These are phyloP conservation scores for Perkinsus chesapeaki DNA, from an alignment of 169 alveolate species.

Conservation along the genomic window DNA sequence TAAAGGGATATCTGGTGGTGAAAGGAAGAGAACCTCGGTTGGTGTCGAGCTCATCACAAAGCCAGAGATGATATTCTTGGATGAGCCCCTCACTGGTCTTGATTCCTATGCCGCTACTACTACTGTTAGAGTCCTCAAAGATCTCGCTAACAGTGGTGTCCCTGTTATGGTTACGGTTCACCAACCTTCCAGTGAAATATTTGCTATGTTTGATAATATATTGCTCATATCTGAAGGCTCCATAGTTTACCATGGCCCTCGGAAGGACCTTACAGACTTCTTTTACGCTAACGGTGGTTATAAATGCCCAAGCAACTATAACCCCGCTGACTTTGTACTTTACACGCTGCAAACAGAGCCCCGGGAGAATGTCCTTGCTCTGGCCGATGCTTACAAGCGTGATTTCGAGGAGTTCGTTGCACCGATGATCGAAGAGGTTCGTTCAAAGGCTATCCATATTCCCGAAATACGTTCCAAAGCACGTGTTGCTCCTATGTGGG, in stretches of 20 bases:
- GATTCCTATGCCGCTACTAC: slow-evolving; percentile 68
- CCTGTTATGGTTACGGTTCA: slow-evolving; percentile 59
- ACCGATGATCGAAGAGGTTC: neutral
- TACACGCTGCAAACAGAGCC: neutral
- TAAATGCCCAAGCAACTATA: slow-evolving; percentile 38
- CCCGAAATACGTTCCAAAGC: neutral
- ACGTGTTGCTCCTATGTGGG: neutral
- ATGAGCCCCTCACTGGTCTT: slow-evolving; percentile 83
- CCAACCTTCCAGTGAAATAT: slow-evolving; percentile 60
- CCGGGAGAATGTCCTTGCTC: neutral
- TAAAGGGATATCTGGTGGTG: slow-evolving; percentile 77
- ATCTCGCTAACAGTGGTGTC: slow-evolving; percentile 61
- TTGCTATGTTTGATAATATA: slow-evolving; percentile 51
- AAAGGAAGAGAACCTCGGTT: slow-evolving; percentile 71
- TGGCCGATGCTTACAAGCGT: neutral
- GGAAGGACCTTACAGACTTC: neutral
- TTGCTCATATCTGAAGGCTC: slow-evolving; percentile 51
- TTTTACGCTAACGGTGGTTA: neutral
- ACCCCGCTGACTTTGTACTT: slow-evolving; percentile 33
- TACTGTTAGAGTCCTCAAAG: slow-evolving; percentile 48
- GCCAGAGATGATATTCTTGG: slow-evolving; percentile 66
- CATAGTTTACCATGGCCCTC: slow-evolving; percentile 46
- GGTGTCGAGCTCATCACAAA: slow-evolving; percentile 73
- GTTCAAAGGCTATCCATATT: neutral
- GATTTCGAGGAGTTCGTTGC: neutral